These are phyloP conservation scores for Leccinellum rugosiceps DNA, from an alignment of 768 basidiomycete species.

Conservation along the genomic window DNA sequence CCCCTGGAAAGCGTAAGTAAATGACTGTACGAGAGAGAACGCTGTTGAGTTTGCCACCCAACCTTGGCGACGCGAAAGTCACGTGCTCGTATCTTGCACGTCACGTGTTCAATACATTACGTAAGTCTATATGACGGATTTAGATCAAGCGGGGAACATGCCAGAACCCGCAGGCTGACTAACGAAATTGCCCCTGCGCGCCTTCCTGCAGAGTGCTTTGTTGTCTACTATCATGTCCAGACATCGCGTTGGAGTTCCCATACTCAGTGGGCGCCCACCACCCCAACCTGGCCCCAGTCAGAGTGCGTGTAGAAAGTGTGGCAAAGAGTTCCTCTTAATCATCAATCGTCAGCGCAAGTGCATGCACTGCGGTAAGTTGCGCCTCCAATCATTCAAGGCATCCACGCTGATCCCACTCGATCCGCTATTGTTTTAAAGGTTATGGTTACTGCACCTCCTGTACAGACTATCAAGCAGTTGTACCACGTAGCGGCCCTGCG, in stretches of 20 bases:
- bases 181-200: neutral
- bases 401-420: neutral
- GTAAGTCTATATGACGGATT: neutral
- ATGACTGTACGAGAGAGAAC: neutral
- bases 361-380: conserved; percentile 67
- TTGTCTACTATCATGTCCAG: conserved; percentile 16
- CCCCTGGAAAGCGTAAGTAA: neutral
- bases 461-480: conserved; percentile 71
- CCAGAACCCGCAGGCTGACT: conserved; percentile 2
- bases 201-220: neutral
- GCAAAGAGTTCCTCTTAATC: conserved; percentile 67
- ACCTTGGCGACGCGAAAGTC: conserved; percentile 22
- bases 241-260: conserved; percentile 51
- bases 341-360: conserved; percentile 64
- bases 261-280: conserved; percentile 67
- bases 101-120: neutral
- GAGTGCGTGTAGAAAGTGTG: conserved; percentile 62
- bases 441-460: conserved; percentile 72
- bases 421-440: conserved; percentile 39
- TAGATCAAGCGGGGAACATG: conserved; percentile 5
- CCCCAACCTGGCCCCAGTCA: conserved; percentile 26
- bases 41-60: conserved; percentile 21
- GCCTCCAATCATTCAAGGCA: neutral
- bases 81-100: conserved; percentile 18
- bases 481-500: conserved; percentile 53